Percentiles rank a stretch among this genome's conserved stretches.
Conservation (phyloP, 129 eudicot species). For the Lonicera japonica region DNA sequence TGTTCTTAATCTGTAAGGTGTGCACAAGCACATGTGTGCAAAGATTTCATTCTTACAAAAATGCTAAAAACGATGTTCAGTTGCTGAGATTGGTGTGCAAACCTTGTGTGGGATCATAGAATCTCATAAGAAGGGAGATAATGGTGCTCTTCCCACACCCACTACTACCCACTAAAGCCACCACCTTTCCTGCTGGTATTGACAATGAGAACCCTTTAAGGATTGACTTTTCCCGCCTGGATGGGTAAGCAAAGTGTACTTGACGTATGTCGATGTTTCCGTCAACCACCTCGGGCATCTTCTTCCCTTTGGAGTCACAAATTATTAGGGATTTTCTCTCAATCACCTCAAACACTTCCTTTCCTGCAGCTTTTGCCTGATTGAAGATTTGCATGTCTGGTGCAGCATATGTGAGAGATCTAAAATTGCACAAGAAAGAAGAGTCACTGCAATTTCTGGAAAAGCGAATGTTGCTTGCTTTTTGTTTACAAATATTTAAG, state of each 20-base stretch:
- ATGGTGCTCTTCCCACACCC: constrained; percentile 94
- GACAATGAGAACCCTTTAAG: constrained; percentile 76
- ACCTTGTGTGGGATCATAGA: constrained; percentile 78
- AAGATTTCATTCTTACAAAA: neutral
- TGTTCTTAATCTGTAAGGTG: neutral
- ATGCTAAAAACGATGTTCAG: neutral
- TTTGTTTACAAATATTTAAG: neutral
- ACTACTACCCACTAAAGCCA: constrained; percentile 80
- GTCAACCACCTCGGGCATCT: constrained; percentile 31
- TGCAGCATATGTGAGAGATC: constrained; percentile 81
- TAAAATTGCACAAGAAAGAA: constrained; percentile 15
- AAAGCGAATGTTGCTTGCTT: neutral
- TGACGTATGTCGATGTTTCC: constrained; percentile 56
- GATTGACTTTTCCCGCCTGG: constrained; percentile 48
- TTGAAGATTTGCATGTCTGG: constrained; percentile 90
- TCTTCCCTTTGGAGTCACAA: constrained; percentile 46
- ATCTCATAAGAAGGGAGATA: constrained; percentile 67
- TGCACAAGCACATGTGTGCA: too few species aligned
- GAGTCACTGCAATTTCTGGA: neutral
- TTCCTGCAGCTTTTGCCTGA: constrained; percentile 85
- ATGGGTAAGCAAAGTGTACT: constrained; percentile 71
- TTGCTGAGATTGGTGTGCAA: neutral
- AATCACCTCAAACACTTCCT: constrained; percentile 77
- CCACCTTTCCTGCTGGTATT: constrained; percentile 79
- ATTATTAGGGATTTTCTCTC: constrained; percentile 46